Percentiles rank a stretch among this genome's conserved stretches.
phyloP scores from a whole-genome alignment of 1,284 basidiomycete species.

The Peniophora sp. region DNA sequence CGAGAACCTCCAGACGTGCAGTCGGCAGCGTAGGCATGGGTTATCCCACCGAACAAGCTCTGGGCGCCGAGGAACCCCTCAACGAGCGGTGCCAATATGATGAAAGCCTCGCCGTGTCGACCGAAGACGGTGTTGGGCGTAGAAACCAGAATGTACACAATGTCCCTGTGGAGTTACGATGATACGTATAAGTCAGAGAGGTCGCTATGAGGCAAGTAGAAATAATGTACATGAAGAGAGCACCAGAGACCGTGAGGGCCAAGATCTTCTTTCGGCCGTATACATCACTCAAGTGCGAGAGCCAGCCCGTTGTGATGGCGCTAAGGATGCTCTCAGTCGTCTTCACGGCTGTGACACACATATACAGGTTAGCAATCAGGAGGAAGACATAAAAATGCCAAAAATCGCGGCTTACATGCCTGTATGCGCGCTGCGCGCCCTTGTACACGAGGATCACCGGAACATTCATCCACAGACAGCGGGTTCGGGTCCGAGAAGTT shows the following conservation, averaged over 20 bases:
- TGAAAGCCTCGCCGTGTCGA: slow-evolving; percentile 32
- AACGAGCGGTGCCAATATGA: slow-evolving; percentile 37
- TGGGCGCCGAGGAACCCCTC: slow-evolving; percentile 44
- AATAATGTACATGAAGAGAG: not conserved
- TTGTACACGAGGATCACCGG: not conserved
- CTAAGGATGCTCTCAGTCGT: slow-evolving; percentile 1
- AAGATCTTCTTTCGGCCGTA: not conserved
- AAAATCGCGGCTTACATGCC: not conserved
- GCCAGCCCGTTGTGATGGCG: slow-evolving; percentile 1
- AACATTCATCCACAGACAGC: not conserved
- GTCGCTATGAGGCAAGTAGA: not conserved
- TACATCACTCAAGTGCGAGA: not conserved
- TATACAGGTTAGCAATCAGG: not conserved
- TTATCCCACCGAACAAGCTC: slow-evolving; percentile 41
- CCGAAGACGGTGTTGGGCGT: slow-evolving; percentile 29
- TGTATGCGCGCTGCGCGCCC: not conserved
- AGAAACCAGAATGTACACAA: slow-evolving; percentile 39
- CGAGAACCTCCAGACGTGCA: slow-evolving; percentile 43
- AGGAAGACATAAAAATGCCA: no score
- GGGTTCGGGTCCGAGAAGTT: not conserved
- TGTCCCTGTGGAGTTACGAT: slow-evolving; percentile 33
- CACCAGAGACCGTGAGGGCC: not conserved
- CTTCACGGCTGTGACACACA: not conserved
- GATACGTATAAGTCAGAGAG: not conserved
- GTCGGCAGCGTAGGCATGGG: slow-evolving; percentile 47